phyloP scores from a whole-genome alignment of 768 basidiomycete species.

The Rhodocollybia butyracea region DNA sequence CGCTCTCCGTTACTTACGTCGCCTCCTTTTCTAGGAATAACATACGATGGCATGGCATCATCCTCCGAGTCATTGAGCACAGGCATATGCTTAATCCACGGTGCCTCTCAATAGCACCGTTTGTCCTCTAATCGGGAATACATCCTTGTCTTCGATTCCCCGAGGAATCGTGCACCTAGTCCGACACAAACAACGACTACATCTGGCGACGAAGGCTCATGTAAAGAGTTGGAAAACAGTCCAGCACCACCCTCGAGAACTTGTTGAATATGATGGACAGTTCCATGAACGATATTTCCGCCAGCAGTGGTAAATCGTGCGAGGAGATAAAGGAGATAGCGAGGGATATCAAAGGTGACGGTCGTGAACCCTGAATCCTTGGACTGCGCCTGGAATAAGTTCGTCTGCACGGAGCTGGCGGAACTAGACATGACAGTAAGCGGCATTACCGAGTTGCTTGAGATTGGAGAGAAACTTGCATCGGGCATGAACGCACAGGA shows the following conservation, averaged over 20 bases:
- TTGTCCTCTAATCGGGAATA: slow-evolving; percentile 83
- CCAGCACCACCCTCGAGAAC: slow-evolving; percentile 58
- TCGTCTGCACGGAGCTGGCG: slow-evolving; percentile 27
- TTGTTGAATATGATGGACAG: slow-evolving; percentile 68
- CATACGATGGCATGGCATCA: slow-evolving; percentile 51
- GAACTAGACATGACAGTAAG: slow-evolving; percentile 28
- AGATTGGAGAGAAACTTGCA: slow-evolving; percentile 30
- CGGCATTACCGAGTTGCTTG: slow-evolving; percentile 18
- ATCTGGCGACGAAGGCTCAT: slow-evolving; percentile 30
- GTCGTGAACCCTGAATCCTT: slow-evolving; percentile 64
- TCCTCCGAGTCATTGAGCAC: slow-evolving; percentile 25
- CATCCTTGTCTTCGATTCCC: slow-evolving; percentile 77
- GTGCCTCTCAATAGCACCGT: slow-evolving; percentile 73
- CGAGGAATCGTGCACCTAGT: slow-evolving; percentile 67
- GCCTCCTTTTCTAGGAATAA: slow-evolving; percentile 61
- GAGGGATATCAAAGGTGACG: slow-evolving; percentile 65
- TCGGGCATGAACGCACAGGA: slow-evolving; percentile 55
- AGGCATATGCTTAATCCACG: slow-evolving; percentile 58
- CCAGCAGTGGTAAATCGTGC: slow-evolving; percentile 59
- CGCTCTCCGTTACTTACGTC: slow-evolving; percentile 32
- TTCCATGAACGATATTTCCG: slow-evolving; percentile 56
- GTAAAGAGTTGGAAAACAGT: slow-evolving; percentile 27
- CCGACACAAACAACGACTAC: slow-evolving; percentile 73
- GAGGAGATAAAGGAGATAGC: slow-evolving; percentile 70
- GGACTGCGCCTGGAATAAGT: slow-evolving; percentile 30